Evolutionary conservation across 768 basidiomycete species (phyloP).

Genomic region (Podaxis sp.): DNA sequence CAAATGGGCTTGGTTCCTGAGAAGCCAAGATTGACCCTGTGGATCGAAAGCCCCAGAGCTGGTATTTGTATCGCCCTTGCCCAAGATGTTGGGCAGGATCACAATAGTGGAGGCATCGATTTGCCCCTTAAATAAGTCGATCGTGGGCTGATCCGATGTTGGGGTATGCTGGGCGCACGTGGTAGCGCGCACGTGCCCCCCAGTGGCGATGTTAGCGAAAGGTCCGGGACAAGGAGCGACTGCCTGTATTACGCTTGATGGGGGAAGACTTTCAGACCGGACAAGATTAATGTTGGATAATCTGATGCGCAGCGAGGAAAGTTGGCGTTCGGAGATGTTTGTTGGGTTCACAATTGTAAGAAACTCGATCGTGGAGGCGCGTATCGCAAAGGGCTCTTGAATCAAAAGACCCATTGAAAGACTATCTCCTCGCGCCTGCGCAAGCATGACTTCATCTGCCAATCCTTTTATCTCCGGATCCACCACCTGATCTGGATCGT

Average conservation of each 20-base stretch:
- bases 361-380: constrained; percentile 10
- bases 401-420: constrained; percentile 7
- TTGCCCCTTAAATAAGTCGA: constrained; percentile 10
- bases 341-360: constrained; percentile 7
- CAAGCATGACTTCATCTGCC: constrained; percentile 8
- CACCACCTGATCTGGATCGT: constrained; percentile 10
- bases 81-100: constrained; percentile 12
- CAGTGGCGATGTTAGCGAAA: constrained; percentile 12
- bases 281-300: constrained; percentile 12
- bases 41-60: constrained; percentile 3
- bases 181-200: constrained; percentile 12
- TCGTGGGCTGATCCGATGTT: not conserved
- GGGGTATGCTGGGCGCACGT: constrained; percentile 7
- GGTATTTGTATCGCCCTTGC: constrained; percentile 12
- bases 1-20: not conserved
- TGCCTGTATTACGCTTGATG: not conserved
- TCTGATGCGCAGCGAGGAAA: constrained; percentile 7
- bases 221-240: constrained; percentile 9
- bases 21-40: constrained; percentile 11
- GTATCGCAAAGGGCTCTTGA: constrained; percentile 9
- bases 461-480: constrained; percentile 7
- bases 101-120: constrained; percentile 13
- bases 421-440: constrained; percentile 9
- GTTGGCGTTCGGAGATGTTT: not conserved
- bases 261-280: constrained; percentile 12